These are phyloP conservation scores for Cunninghamia lanceolata DNA, from an alignment of 75 land plant genomes.

Conservation along the genomic window DNA sequence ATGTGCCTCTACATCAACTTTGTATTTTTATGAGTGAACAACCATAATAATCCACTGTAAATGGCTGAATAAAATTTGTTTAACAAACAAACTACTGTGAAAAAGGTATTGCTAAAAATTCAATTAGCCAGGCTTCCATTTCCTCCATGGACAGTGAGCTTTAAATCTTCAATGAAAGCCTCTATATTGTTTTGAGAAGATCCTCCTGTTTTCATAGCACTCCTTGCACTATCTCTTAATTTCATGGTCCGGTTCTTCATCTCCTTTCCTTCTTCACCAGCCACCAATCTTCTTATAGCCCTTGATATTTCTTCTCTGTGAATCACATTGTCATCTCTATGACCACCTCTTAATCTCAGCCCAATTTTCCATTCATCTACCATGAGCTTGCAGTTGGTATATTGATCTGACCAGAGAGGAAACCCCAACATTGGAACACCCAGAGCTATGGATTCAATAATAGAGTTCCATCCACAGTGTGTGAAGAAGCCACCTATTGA, in stretches of 20 bases:
- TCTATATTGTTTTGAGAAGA: not conserved
- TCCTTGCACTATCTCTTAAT: not conserved
- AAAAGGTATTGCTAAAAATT: not conserved
- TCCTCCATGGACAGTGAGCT: not conserved
- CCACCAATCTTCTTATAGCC: not conserved
- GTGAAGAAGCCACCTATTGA: slow-evolving; percentile 10
- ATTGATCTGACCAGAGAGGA: not conserved
- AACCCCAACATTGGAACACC: slow-evolving; percentile 8
- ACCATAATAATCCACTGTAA: too few relatives aligned
- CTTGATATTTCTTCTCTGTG: not conserved
- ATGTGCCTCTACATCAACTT: too few relatives aligned
- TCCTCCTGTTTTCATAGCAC: not conserved
- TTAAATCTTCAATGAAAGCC: not conserved
- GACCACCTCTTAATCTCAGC: not conserved
- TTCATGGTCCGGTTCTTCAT: not conserved
- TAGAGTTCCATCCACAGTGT: slow-evolving; percentile 17
- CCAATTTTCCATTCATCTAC: slow-evolving; percentile 12
- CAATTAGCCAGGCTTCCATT: not conserved
- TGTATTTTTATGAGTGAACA: too few relatives aligned
- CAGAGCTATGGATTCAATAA: not conserved
- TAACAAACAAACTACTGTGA: too few relatives aligned
- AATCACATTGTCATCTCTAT: not conserved
- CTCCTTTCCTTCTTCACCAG: not conserved
- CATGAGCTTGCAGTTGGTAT: slow-evolving; percentile 11
- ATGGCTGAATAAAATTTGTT: too few relatives aligned